Percentiles rank a stretch among this genome's conserved stretches.
Conservation (phyloP, 768 basidiomycete species). For the Kondoa malvinella region DNA sequence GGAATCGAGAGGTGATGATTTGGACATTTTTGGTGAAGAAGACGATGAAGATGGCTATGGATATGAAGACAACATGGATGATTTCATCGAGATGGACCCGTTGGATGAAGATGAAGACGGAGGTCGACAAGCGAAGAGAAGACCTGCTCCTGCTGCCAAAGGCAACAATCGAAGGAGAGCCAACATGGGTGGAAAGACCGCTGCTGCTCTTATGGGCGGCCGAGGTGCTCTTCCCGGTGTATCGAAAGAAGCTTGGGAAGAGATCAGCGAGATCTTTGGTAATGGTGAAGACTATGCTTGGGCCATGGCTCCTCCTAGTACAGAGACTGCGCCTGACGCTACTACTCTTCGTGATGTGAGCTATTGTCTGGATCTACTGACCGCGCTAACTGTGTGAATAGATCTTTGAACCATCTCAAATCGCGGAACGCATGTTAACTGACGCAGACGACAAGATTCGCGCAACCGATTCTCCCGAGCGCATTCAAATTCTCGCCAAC, state of each 20-base stretch:
- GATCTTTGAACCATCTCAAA: constrained; percentile 98
- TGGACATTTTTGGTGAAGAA: constrained; percentile 28
- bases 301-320: constrained; percentile 62
- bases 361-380: constrained; percentile 21
- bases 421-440: constrained; percentile 68
- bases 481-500: constrained; percentile 51
- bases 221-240: constrained; percentile 33
- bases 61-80: constrained; percentile 59
- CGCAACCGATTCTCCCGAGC: constrained; percentile 75
- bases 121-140: constrained; percentile 41
- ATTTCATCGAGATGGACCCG: constrained; percentile 45
- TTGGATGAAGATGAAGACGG: constrained; percentile 41
- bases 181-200: constrained; percentile 47
- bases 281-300: constrained; percentile 92
- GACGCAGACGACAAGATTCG: constrained; percentile 89
- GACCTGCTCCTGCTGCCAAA: constrained; percentile 37
- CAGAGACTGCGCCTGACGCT: constrained; percentile 44
- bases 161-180: constrained; percentile 48
- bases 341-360: constrained; percentile 72
- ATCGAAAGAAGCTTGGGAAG: constrained; percentile 55
- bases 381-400: constrained; percentile 30
- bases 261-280: constrained; percentile 89
- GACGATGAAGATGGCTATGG: constrained; percentile 45
- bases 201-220: constrained; percentile 37
- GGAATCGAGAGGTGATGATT: constrained; percentile 17